Conservation (phyloP, 2,329 filamentous ascomycete genomes). For the Alternaria arborescens region DNA sequence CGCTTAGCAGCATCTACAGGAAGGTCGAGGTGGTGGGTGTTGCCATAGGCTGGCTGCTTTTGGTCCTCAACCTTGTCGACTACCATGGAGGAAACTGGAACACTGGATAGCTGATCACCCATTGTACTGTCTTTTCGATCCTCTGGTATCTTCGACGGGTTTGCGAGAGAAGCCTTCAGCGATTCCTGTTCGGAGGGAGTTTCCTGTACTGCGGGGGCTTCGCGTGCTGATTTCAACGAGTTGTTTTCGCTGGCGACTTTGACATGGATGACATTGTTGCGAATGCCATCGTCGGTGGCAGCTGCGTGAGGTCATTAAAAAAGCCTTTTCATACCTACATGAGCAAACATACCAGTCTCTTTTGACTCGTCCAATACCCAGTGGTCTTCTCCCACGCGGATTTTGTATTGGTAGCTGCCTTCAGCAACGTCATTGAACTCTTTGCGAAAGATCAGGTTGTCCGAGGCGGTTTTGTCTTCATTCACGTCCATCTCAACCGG, state of each 20-base stretch:
- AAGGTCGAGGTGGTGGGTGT: conserved; percentile 21
- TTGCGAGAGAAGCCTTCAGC: neutral
- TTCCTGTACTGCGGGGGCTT: neutral
- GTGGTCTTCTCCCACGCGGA: conserved; percentile 70
- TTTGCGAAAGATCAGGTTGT: conserved; percentile 67
- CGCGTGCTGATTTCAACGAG: neutral
- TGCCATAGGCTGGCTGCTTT: conserved; percentile 26
- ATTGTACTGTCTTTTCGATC: conserved; percentile 30
- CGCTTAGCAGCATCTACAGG: conserved; percentile 27
- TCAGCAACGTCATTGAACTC: conserved; percentile 64
- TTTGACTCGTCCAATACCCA: conserved; percentile 72
- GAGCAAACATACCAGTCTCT: conserved; percentile 63
- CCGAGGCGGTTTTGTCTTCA: conserved; percentile 57
- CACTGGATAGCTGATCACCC: neutral
- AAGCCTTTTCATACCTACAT: neutral
- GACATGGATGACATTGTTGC: conserved; percentile 61
- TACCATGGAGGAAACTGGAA: neutral
- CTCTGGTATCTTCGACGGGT: conserved; percentile 16
- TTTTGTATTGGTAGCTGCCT: conserved; percentile 76
- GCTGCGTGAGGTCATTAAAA: conserved; percentile 49
- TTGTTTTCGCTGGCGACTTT: conserved; percentile 17
- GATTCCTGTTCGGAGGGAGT: neutral
- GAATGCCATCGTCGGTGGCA: conserved; percentile 61
- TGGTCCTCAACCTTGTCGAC: conserved; percentile 9
- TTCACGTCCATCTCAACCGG: conserved; percentile 69